Percentiles rank a stretch among this genome's conserved stretches.
Conservation (phyloP, 139 green algal genomes). For the Chloropicon primus region DNA sequence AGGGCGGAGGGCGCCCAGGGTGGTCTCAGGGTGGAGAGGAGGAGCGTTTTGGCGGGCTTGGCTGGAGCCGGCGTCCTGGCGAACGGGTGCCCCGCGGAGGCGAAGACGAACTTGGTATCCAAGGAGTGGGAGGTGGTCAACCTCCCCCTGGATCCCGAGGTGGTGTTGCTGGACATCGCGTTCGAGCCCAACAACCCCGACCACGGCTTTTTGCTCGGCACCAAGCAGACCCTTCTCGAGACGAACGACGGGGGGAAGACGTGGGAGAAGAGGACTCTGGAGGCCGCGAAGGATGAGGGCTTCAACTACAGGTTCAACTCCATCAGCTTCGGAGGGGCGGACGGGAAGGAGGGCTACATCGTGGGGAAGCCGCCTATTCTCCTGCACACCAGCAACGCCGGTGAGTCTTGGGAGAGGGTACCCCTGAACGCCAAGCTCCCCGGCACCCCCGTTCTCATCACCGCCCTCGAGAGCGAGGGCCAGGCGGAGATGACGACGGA, state of each 20-base stretch:
- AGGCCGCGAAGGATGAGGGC: constrained; percentile 53
- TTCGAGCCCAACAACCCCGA: constrained; percentile 77
- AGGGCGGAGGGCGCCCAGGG: not conserved
- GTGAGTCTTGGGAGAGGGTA: constrained; percentile 88
- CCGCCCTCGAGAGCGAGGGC: constrained; percentile 45
- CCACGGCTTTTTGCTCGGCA: constrained; percentile 95
- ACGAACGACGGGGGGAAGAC: constrained; percentile 90
- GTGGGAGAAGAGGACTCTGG: constrained; percentile 61
- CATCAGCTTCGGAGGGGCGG: constrained; percentile 73
- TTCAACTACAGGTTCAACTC: constrained; percentile 95
- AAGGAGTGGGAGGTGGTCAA: constrained; percentile 43
- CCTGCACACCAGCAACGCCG: constrained; percentile 86
- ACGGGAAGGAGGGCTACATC: constrained; percentile 88
- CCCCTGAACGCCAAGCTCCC: constrained; percentile 87
- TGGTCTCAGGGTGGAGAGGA: not conserved
- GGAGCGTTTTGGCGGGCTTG: not conserved
- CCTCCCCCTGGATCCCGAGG: constrained; percentile 71
- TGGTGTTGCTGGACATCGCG: constrained; percentile 91
- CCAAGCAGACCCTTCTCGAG: constrained; percentile 90
- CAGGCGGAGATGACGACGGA: constrained; percentile 95
- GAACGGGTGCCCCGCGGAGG: not conserved
- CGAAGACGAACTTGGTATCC: not conserved
- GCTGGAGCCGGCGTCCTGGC: not conserved
- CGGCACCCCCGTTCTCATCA: constrained; percentile 64
- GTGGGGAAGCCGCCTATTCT: constrained; percentile 97